These are phyloP conservation scores for Lolium multiflorum DNA, from an alignment of 176 grass and related monocot genomes.

Conservation along the genomic window DNA sequence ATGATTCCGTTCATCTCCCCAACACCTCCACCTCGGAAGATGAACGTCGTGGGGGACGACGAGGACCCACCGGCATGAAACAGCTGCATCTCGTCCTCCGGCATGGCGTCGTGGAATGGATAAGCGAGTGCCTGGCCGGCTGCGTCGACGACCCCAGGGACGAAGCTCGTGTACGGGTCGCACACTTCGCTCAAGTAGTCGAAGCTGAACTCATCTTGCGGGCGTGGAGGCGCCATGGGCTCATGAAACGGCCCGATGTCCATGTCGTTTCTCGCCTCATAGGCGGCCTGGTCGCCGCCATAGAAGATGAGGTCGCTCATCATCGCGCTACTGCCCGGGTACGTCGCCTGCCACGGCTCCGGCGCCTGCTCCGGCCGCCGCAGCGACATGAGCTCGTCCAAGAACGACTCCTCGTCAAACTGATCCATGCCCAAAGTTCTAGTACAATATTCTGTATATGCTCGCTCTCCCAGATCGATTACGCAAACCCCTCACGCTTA, in stretches of 20 bases:
- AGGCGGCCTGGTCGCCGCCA: slow-evolving; percentile 34
- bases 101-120: slow-evolving; percentile 42
- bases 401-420: slow-evolving; percentile 75
- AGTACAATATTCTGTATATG: neutral
- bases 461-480: neutral
- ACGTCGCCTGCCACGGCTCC: slow-evolving; percentile 54
- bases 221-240: neutral
- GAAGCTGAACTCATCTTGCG: slow-evolving; percentile 62
- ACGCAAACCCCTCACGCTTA: slow-evolving; percentile 31
- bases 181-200: slow-evolving; percentile 82
- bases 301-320: slow-evolving; percentile 70
- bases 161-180: slow-evolving; percentile 55
- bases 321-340: slow-evolving; percentile 31
- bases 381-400: slow-evolving; percentile 82
- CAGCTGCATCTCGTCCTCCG: slow-evolving; percentile 33
- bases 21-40: slow-evolving; percentile 44
- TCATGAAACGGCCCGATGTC: slow-evolving; percentile 29
- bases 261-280: neutral
- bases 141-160: neutral
- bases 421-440: slow-evolving; percentile 49
- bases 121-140: neutral
- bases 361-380: slow-evolving; percentile 47
- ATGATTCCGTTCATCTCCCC: neutral
- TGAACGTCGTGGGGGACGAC: slow-evolving; percentile 32
- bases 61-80: neutral